Evolutionary conservation across 179 eudicot species (phyloP).

Genomic region (Heliamphora ciliata): DNA sequence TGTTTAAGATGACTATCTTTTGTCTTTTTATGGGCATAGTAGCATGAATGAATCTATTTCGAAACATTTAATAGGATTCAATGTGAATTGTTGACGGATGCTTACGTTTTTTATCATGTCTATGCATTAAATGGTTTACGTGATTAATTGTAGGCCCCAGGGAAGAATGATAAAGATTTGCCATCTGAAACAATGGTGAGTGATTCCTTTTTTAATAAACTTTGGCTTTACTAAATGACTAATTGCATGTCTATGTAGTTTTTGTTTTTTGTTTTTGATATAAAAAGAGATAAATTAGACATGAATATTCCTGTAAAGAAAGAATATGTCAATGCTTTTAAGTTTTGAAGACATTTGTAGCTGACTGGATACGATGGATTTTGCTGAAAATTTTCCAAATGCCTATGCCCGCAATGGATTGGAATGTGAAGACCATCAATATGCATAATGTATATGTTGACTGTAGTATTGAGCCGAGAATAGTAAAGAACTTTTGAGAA

Average conservation of each 20-base stretch:
- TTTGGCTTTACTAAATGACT: background rate
- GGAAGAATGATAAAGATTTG: constrained; percentile 87
- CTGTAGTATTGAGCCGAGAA: background rate
- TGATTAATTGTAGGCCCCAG: constrained; percentile 60
- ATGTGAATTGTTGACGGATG: background rate
- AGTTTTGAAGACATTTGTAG: background rate
- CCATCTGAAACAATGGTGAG: constrained; percentile 92
- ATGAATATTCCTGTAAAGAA: background rate
- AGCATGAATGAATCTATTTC: too few species aligned
- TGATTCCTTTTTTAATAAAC: constrained; percentile 1
- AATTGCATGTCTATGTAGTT: background rate
- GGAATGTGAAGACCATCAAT: background rate
- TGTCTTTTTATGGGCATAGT: background rate
- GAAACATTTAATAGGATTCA: background rate
- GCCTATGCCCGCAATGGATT: background rate
- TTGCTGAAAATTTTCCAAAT: background rate
- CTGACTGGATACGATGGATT: background rate
- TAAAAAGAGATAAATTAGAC: background rate
- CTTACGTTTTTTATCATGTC: background rate
- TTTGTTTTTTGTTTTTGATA: background rate
- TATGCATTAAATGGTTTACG: constrained; percentile 5
- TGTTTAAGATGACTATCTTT: background rate
- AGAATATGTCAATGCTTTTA: background rate
- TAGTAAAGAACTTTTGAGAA: background rate
- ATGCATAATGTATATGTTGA: background rate